Evolutionary conservation across 2,329 filamentous ascomycete genomes (phyloP).

Genomic region (Thielaviopsis ethacetica): DNA sequence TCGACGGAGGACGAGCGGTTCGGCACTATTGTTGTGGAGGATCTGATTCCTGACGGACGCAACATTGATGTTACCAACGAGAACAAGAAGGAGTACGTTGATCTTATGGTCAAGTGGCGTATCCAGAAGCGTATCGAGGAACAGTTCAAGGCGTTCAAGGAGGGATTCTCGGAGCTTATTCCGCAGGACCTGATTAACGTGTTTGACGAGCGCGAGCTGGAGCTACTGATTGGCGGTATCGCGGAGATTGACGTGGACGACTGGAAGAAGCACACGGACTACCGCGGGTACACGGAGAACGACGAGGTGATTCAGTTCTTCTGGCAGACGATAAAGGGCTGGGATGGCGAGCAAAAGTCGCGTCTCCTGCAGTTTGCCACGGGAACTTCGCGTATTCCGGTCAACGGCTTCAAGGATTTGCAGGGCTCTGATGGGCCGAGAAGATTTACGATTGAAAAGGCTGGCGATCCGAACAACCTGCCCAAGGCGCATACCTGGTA

Average conservation of each 20-base stretch:
- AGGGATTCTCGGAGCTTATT: constrained; percentile 94
- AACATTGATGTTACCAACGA: constrained; percentile 95
- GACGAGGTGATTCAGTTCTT: constrained; percentile 97
- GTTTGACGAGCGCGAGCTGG: constrained; percentile 93
- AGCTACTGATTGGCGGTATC: constrained; percentile 93
- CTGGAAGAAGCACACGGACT: constrained; percentile 99
- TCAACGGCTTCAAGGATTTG: constrained; percentile 98
- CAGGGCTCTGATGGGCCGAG: constrained; percentile 92
- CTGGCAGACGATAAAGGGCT: constrained; percentile 92
- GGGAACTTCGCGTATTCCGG: constrained; percentile 90
- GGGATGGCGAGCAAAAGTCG: constrained; percentile 98
- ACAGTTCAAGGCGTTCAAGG: constrained; percentile 95
- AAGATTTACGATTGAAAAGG: constrained; percentile 95
- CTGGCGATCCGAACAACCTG: constrained; percentile 74
- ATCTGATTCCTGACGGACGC: constrained; percentile 76
- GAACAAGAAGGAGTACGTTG: constrained; percentile 98
- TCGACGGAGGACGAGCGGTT: constrained; percentile 96
- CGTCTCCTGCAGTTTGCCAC: constrained; percentile 92
- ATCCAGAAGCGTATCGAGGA: constrained; percentile 97
- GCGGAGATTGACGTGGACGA: constrained; percentile 99
- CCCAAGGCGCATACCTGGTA: constrained; percentile 98
- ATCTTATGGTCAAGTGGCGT: constrained; percentile 97
- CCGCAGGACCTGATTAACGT: constrained; percentile 94
- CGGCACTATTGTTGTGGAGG: constrained; percentile 83
- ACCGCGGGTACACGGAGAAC: constrained; percentile 92